A percentile compares a stretch with the other conserved stretches of the same genome.
Evolutionary conservation across 2,329 filamentous ascomycete genomes (phyloP).

Genomic region (Zasmidium angulare): DNA sequence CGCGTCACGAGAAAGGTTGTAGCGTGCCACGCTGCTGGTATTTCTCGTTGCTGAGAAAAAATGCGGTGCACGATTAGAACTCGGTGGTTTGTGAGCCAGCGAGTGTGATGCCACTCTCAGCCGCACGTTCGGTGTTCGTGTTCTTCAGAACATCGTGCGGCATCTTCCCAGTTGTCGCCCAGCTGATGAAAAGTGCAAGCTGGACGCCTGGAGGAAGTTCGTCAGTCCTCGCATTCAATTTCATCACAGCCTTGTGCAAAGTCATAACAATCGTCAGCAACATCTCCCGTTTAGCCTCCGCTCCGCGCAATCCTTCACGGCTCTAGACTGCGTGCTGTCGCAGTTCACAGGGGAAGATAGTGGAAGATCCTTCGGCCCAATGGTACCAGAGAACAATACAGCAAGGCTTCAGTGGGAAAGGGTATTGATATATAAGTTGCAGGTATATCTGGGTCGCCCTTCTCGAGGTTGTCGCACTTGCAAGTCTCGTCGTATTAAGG

Average conservation of each 20-base stretch:
- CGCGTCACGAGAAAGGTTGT: background rate
- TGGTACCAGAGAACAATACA: background rate
- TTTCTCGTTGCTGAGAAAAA: no score
- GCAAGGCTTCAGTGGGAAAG: background rate
- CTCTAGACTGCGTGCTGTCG: background rate
- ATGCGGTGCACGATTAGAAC: background rate
- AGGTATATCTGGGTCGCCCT: constrained; percentile 17
- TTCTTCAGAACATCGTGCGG: background rate
- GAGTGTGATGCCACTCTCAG: background rate
- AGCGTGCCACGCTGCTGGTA: background rate
- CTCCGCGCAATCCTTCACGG: background rate
- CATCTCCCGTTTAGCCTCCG: background rate
- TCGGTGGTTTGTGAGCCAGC: background rate
- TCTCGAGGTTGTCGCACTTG: constrained; percentile 15
- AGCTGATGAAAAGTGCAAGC: background rate
- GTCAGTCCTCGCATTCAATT: no score
- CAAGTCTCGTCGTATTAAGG: constrained; percentile 16
- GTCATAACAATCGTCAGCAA: background rate
- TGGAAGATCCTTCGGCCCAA: background rate
- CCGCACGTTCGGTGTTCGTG: background rate
- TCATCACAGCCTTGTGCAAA: background rate
- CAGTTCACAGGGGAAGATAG: background rate
- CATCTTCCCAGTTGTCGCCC: background rate
- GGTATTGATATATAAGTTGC: background rate
- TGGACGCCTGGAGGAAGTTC: background rate